A percentile compares a stretch with the other conserved stretches of the same genome.
phyloP scores from a whole-genome alignment of 257 asterid species.

The Solanum virginianum region DNA sequence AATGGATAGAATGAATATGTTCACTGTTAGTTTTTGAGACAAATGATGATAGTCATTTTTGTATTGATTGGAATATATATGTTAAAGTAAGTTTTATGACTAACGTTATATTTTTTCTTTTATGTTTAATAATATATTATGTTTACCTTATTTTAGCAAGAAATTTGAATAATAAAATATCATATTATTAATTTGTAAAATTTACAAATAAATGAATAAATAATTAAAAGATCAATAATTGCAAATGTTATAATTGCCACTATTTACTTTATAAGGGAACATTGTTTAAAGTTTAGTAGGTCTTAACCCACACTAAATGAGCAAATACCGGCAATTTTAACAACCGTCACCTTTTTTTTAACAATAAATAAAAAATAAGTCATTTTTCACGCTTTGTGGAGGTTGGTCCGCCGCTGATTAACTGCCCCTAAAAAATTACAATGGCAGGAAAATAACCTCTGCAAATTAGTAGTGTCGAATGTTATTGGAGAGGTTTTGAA shows the following conservation, averaged over 20 bases:
- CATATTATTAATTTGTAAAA: background rate
- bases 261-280: no score
- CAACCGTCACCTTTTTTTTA: background rate
- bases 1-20: background rate
- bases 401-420: background rate
- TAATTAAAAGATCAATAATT: no score
- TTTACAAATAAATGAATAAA: no score
- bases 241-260: no score
- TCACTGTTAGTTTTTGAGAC: background rate
- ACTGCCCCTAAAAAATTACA: no score
- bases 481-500: background rate
- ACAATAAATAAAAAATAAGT: no score
- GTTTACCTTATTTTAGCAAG: background rate
- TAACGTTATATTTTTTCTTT: background rate
- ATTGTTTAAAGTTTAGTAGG: background rate
- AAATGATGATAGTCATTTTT: background rate
- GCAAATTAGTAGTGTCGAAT: background rate
- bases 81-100: background rate
- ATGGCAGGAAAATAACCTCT: no score
- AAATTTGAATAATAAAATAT: no score
- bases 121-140: background rate
- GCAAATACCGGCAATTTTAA: no score
- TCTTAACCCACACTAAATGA: background rate
- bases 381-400: no score
- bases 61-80: background rate